Conservation (phyloP, 2,329 filamentous ascomycete genomes). For the Talaromyces sp. region DNA sequence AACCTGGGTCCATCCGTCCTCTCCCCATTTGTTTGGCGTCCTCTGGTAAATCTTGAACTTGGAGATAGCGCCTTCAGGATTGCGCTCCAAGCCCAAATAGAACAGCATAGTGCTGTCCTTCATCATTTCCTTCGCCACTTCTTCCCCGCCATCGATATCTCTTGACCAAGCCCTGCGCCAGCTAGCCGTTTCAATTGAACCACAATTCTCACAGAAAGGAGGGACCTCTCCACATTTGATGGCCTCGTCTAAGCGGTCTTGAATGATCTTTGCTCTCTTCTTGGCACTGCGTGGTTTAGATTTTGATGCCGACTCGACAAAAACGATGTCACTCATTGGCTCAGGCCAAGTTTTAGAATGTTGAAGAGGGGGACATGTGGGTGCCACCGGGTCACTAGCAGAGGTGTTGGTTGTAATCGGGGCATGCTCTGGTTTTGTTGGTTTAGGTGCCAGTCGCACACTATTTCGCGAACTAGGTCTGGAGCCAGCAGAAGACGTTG, state of each 20-base stretch:
- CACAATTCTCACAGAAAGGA: constrained; percentile 88
- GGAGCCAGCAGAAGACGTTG: constrained; percentile 33
- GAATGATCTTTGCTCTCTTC: constrained; percentile 69
- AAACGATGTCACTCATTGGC: constrained; percentile 48
- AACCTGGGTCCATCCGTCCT: constrained; percentile 69
- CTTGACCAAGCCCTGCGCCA: constrained; percentile 95
- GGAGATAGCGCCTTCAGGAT: constrained; percentile 64
- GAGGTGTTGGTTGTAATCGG: constrained; percentile 38
- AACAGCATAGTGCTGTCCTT: constrained; percentile 74
- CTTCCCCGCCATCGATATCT: constrained; percentile 69
- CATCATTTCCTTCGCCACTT: constrained; percentile 70
- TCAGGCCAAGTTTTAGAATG: constrained; percentile 49
- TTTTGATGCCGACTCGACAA: constrained; percentile 42
- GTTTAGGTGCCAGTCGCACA: constrained; percentile 37
- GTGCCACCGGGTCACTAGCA: constrained; percentile 55
- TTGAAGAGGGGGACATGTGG: constrained; percentile 34
- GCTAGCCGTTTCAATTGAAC: constrained; percentile 91
- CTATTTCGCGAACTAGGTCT: constrained; percentile 44
- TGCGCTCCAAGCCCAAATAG: constrained; percentile 67
- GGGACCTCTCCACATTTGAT: constrained; percentile 83
- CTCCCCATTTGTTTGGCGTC: constrained; percentile 66
- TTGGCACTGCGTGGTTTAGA: constrained; percentile 48
- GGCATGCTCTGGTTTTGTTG: constrained; percentile 35
- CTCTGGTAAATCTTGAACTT: constrained; percentile 78
- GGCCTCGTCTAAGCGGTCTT: constrained; percentile 57